Conservation (phyloP, 2,329 filamentous ascomycete species). For the Chalara sp. region DNA sequence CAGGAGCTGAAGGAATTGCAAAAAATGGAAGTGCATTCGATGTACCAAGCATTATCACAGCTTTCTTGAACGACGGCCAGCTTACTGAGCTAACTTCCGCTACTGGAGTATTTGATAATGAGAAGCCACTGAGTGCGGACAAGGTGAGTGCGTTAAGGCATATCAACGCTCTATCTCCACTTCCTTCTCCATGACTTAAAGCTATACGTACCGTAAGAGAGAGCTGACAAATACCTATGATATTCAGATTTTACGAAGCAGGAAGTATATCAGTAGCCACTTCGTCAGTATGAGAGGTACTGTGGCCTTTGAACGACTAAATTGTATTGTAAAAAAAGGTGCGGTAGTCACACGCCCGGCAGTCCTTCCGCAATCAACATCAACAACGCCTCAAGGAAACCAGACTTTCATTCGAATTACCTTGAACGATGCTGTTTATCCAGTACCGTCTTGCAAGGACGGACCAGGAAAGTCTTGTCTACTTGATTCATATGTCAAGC, state of each 20-base stretch:
- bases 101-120: constrained; percentile 52
- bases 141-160: too few species aligned
- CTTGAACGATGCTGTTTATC: constrained; percentile 58
- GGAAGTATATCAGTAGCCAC: constrained; percentile 47
- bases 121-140: not conserved
- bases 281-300: constrained; percentile 60
- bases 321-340: constrained; percentile 31
- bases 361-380: not conserved
- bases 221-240: too few species aligned
- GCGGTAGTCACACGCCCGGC: not conserved
- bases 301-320: constrained; percentile 56
- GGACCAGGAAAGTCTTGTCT: constrained; percentile 50
- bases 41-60: constrained; percentile 50
- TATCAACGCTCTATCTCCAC: too few species aligned
- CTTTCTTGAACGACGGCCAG: constrained; percentile 62
- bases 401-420: constrained; percentile 47
- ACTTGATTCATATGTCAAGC: constrained; percentile 25
- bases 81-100: constrained; percentile 53
- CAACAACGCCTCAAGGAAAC: constrained; percentile 16
- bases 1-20: constrained; percentile 39
- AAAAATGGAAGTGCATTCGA: constrained; percentile 39
- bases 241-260: too few species aligned
- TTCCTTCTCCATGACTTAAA: too few species aligned
- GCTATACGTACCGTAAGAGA: too few species aligned
- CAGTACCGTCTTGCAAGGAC: constrained; percentile 44